Base-by-base conservation (phyloP, 2,329 filamentous ascomycete genomes). In the Cordyceps farinosa region DNA sequence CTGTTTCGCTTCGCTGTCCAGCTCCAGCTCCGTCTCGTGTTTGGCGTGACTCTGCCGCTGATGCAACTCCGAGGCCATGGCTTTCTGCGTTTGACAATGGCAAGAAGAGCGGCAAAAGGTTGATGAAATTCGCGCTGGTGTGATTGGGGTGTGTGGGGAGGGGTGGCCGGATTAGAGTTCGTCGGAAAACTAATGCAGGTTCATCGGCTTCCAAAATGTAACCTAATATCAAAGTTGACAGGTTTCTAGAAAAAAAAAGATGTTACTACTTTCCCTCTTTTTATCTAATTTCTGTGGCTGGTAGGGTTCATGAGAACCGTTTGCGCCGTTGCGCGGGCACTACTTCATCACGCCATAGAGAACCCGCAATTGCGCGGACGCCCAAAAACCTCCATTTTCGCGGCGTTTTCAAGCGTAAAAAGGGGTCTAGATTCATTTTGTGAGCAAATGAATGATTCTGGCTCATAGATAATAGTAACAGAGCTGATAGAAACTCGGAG, bases 41-140 rank as follows among this genome's bases (percentile, higher is more conserved):
- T 38, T 50, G 44, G 22, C 34, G 5, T 50, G 22, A 4, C 22
- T 11, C 32, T 30, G 55, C 42, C 34, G 6, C 10, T 48, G 55
- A 40, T 58, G 32, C 42, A 58, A n/a, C 22, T 58, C 55, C 32
- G 55, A 29, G 5, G 55, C 44, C 55, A 58, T 58, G 55, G 44
- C 32, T 58, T 22, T 40, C 27, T 30, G 53, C 38, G 42, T 22
- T 30, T 48, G 42, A 29, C 32, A 29, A 29, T 40, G 22, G n/a
- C 15, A 10, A 40, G 1, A 29, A n/a, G 38, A 22, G 1, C 22
- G 22, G 22, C 22, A 44, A 3, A 29, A 17, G 17, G 45, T 38
- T 30, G 22, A 36, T 30, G 22, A 36, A 58, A 38, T 58, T 48
- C n/a, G 55, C 55, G 30, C 55, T 15, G 29, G 6, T 32, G 53